Evolutionary conservation across 306 rosid genomes (phyloP), one percentile per base, ranked within the genome.

Genomic region (Albizia julibrissin): DNA sequence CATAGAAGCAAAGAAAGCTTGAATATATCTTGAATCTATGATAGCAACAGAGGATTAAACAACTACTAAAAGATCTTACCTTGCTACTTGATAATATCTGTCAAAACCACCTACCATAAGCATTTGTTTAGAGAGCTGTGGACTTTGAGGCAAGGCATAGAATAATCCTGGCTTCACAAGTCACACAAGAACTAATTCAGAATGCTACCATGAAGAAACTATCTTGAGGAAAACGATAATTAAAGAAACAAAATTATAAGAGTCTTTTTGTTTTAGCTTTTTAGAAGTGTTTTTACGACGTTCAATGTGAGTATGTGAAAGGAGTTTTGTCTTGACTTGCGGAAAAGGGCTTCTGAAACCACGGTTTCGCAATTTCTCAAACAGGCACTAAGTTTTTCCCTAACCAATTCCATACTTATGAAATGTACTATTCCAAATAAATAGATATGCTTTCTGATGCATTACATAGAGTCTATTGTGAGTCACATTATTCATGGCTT

Each of bases 101-200:
- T 93, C 98, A 86, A 92, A 95, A 80, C 99, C 98, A 82, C 98
- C 89, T 24, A 95, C 98, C 99, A 92, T 93, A 80, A 95, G 87
- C 99, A 93, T 93, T 89, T 95, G 99, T 87, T 95, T 95, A 87
- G 93, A 95, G 74, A 95, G 90, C 88, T 92, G 98, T 1, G 99
- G 99, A 85, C 99, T 95, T 92, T 95, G 99, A 66, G 97, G 99
- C 90, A 95, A 88, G 59, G 98, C 98, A 81, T 92, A 95, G 89
- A 93, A 92, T 79, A 98, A 90, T 87, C 99, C 99, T 91, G 97
- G 94, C 99, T 95, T 93, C 93, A 93, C 84, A 88, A 87, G 83
- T 86, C 64, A 89, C 76, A 83, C 19, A 74, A 82, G 44, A 87
- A 69, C 75, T 74, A 90, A 88, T 92, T 85, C 89, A 86, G 74